Percentiles rank a stretch among this genome's conserved stretches.
Evolutionary conservation across 208 protist genomes (phyloP).

Genomic region (Leishmania braziliensis): DNA sequence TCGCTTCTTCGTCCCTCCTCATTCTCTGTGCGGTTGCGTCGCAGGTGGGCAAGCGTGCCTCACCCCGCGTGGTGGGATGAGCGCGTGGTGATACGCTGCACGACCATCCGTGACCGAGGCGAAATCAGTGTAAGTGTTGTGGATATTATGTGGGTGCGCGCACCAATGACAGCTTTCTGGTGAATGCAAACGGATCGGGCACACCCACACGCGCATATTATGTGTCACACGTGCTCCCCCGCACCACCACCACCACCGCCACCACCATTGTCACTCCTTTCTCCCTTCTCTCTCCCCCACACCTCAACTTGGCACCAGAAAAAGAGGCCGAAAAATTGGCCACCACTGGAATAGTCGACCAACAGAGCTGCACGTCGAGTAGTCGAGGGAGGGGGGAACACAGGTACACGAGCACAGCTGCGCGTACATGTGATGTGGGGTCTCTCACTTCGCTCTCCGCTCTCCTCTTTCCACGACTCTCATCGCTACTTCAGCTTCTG

Average conservation of each 20-base stretch:
- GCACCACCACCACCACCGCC: too few relatives aligned
- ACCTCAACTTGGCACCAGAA: neutral
- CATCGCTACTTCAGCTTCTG: neutral
- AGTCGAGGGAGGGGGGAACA: neutral
- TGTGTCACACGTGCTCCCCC: neutral
- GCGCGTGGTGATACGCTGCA: neutral
- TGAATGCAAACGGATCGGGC: too few relatives aligned
- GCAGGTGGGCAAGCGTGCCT: neutral
- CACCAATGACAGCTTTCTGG: neutral
- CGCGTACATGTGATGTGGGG: neutral
- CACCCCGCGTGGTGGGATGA: neutral
- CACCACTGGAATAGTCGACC: neutral
- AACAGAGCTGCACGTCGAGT: neutral
- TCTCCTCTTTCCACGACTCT: neutral
- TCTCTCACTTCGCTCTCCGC: neutral
- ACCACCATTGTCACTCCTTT: too few relatives aligned
- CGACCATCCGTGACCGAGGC: neutral
- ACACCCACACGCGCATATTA: neutral
- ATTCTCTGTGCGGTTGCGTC: neutral
- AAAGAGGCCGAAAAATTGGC: too few relatives aligned
- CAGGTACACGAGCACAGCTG: neutral
- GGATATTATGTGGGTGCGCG: neutral
- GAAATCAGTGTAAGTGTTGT: neutral
- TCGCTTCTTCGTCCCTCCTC: neutral
- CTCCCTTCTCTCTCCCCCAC: neutral